Base-by-base conservation (phyloP, 768 basidiomycete species). In the Lentinula guzmanii region DNA sequence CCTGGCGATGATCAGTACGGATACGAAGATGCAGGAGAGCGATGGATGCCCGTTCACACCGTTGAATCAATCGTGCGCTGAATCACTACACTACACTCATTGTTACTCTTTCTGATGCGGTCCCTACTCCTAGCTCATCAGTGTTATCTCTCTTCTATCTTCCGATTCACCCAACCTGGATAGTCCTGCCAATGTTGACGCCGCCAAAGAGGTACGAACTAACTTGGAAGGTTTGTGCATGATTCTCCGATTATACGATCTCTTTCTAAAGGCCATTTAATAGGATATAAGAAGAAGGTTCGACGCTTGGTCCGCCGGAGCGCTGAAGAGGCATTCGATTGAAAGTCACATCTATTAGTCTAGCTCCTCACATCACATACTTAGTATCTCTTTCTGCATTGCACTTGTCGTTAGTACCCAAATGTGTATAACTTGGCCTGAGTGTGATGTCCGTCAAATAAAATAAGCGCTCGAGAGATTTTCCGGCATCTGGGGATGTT, bases 31-130 rank as follows among this genome's bases (percentile, higher is more conserved):
- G 94, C 97, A 1, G 90, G 93, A 48, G 97, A 99, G 77, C 78
- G 97, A 64, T 99, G 97, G 97, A 78, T 95, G 80, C 97, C 97
- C 3, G 94, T 99, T 51, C 97, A 99, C 72, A 91, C 91, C 1
- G 90, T 98, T 37, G 95, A 98, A 77, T 93, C 94, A 5, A 98
- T 99, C 65, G 96, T 98, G 66, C 71, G 80, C 70, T 18, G 16
- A 1, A 13, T 28, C 33, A 53, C 41, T 31, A 73, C 18, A 7
- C 15, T 33, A 41, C 33, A 21, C 34, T 10, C 34, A 9, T 42
- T 65, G 43, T 61, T 39, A 60, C 60, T 54, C 50, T 51, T 62
- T 65, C 43, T 42, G 28, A 21, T 56, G 33, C 52, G 35, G 62
- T 52, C 64, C 41, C 69, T 24, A 28, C 11, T 39, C 53, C 15